phyloP scores from a whole-genome alignment of 805 yeast genomes.

The Kuraishia floccosa region DNA sequence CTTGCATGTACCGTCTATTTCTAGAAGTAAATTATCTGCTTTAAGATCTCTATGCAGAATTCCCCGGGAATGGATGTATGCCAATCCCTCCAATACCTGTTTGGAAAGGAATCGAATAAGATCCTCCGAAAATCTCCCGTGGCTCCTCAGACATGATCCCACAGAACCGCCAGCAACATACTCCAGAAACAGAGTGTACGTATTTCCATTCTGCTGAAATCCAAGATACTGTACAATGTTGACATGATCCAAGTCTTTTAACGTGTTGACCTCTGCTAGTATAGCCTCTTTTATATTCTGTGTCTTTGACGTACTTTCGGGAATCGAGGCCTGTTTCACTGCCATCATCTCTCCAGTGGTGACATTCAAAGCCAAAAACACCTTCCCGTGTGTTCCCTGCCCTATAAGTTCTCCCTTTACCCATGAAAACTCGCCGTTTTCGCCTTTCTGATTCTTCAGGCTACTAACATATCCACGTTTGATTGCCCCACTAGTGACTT shows the following conservation, averaged over 20 bases:
- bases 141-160: constrained; percentile 69
- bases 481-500: constrained; percentile 66
- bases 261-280: constrained; percentile 82
- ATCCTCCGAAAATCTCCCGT: constrained; percentile 77
- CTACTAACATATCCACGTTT: constrained; percentile 56
- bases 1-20: constrained; percentile 87
- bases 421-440: constrained; percentile 88
- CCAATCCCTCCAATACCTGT: constrained; percentile 75
- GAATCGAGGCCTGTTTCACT: constrained; percentile 52
- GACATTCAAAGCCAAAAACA: constrained; percentile 81
- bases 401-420: constrained; percentile 96
- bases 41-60: constrained; percentile 90
- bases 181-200: constrained; percentile 81
- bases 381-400: constrained; percentile 93
- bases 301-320: not conserved
- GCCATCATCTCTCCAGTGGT: constrained; percentile 99
- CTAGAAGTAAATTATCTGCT: constrained; percentile 84
- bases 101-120: constrained; percentile 61
- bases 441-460: constrained; percentile 52
- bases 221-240: constrained; percentile 96
- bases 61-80: constrained; percentile 81
- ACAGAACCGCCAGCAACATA: constrained; percentile 98
- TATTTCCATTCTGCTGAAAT: constrained; percentile 64
- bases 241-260: constrained; percentile 87
- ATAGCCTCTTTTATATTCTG: constrained; percentile 50